Base-by-base conservation (phyloP, 768 basidiomycete genomes). In the Neoboletus magnificus region DNA sequence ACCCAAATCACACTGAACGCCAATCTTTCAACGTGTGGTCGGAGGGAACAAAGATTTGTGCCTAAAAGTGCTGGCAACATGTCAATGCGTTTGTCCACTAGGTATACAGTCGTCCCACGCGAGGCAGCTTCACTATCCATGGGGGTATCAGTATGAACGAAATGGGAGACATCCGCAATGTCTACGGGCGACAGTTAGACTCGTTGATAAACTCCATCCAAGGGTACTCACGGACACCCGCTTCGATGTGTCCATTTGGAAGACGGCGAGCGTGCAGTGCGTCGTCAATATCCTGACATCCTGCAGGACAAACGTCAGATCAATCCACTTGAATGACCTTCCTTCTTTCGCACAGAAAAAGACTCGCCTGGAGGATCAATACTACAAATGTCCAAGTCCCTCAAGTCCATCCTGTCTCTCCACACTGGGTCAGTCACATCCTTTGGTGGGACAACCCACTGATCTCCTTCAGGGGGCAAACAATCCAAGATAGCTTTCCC, bases 1-100 rank as follows among this genome's bases (percentile, higher is more conserved):
- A 94, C 95, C 96, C 97, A 99, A 51, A 99, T 90, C 12, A 86
- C 89, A 0, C 93, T 95, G 68, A 99, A 98, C 2, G 96, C 97
- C 44, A 99, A 71, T 27, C 97, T 80, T 73, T 98, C 97, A 7
- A 99, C 95, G 63, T 89, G 82, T 1, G 95, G 93, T 45, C 96
- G 74, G 37, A 99, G 77, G 5, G 93, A 96, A 69, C 97, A 99
- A 12, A 99, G 73, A 65, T 98, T 99, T 1, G 96, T 98, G 1
- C 97, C 97, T 7, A 99, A 79, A 10, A 99, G 79, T 4, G 86
- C 77, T 0, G 97, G 97, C 46, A 99, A 78, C 97, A 99, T 99
- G 75, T 98, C 97, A 48, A 99, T 93, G 33, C 96, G 91, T 72
- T 95, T 96, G 77, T 99, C 96, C 6, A 98, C 96, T 2, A 99